Base-by-base conservation (phyloP, 805 yeast species). In the Clavispora fructus region DNA sequence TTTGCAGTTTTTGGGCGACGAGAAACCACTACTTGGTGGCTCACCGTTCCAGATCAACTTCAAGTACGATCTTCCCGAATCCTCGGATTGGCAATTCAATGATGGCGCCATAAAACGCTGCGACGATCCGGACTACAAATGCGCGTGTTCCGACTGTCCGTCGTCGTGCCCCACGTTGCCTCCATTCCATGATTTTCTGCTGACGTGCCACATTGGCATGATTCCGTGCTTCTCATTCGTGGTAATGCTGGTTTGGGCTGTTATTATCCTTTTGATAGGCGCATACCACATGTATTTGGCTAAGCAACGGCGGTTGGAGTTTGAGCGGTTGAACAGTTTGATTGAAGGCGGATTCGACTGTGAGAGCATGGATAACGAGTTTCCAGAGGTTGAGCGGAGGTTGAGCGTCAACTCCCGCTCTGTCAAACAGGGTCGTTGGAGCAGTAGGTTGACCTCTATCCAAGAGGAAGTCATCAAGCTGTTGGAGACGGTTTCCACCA, bases 41-140 rank as follows among this genome's bases (percentile, higher is more conserved):
- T 88, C 96, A 0, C 97, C 97, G 0, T 89, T 92, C 62, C 98
- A 92, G 62, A 91, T 92, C 50, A 85, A 90, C 61, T 90, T 81
- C 63, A 66, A 71, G 3, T 87, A 80, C 68, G 68, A 69, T 1
- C 8, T 51, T 4, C 47, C 55, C 12, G 42, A 50, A 10, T 42
- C 53, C 6, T 40, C 30, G 23, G 65, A 61, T 1, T 48, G 65
- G 29, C 32, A 33, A 9, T 53, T 65, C 43, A 48, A 64, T 44
- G 25, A 53, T 35, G 63, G 75, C 55, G 51, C 49, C 1, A 58
- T 77, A 53, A 59, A 57, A 35, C 58, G 71, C 12, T 92, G 98
- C 62, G 77, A 80, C 52, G 91, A 84, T 53, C 62, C 69, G 1
- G 73, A 70, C 37, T 92, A 80, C 61, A 78, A 78, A 53, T 90